phyloP scores from a whole-genome alignment of 805 yeast genomes.

The Lachancea meyersii region DNA sequence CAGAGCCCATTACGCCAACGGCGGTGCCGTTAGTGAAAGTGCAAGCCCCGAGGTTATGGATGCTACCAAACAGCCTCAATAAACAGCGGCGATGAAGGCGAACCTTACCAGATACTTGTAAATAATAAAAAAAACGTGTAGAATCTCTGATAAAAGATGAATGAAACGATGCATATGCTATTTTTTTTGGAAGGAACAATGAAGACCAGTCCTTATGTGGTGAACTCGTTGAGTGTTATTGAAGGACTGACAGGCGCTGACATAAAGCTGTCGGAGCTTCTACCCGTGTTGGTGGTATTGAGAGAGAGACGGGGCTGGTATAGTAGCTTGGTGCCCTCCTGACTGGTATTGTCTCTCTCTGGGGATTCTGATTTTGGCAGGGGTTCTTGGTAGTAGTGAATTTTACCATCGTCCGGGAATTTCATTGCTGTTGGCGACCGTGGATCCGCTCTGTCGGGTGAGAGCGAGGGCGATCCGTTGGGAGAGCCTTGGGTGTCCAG shows the following conservation, averaged over 20 bases:
- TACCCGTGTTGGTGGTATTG: neutral
- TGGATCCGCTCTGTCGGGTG: conserved; percentile 24
- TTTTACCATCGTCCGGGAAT: conserved; percentile 21
- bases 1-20: conserved; percentile 45
- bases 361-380: conserved; percentile 15
- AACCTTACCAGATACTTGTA: neutral
- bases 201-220: conserved; percentile 10
- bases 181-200: neutral
- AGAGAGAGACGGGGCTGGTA: conserved; percentile 7
- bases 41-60: conserved; percentile 11
- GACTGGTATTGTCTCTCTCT: neutral
- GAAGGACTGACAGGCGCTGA: conserved; percentile 18
- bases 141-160: neutral
- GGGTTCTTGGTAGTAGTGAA: conserved; percentile 30
- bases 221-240: conserved; percentile 19
- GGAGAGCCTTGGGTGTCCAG: conserved; percentile 17
- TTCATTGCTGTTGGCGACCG: conserved; percentile 30
- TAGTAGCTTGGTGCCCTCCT: conserved; percentile 8
- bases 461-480: conserved; percentile 19
- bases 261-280: neutral
- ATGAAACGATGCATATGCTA: neutral
- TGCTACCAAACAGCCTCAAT: neutral
- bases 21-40: conserved; percentile 32
- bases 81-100: neutral
- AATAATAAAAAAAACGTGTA: neutral